These are phyloP conservation scores for Anthracocystis walkeri DNA, from an alignment of 1,284 basidiomycete genomes.

Conservation along the genomic window DNA sequence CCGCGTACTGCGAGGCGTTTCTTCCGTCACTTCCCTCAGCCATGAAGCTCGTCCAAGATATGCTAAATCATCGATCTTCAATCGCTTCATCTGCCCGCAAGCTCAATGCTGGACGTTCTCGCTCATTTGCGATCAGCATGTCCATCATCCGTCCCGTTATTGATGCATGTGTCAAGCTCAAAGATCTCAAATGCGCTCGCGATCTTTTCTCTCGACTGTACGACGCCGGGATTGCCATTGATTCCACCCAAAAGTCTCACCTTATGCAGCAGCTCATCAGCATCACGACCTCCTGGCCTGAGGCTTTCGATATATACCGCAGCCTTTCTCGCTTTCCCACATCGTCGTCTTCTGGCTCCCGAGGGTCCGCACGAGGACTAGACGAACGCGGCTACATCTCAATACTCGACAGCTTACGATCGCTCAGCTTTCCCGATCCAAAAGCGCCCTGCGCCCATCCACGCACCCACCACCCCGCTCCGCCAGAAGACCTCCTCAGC, in stretches of 20 bases:
- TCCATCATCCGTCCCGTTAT: conserved; percentile 41
- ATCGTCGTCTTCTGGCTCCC: neutral
- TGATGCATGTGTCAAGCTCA: conserved; percentile 45
- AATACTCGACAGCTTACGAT: conserved; percentile 23
- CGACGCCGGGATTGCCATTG: conserved; percentile 19
- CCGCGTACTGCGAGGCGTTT: conserved; percentile 57
- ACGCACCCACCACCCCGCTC: conserved; percentile 70
- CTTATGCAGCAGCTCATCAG: conserved; percentile 30
- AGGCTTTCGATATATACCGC: conserved; percentile 49
- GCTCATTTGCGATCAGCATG: conserved; percentile 1
- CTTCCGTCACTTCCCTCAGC: conserved; percentile 50
- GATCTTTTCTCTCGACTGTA: conserved; percentile 33
- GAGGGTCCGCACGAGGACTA: neutral
- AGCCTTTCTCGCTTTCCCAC: conserved; percentile 21
- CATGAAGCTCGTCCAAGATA: conserved; percentile 42
- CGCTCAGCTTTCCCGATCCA: conserved; percentile 17
- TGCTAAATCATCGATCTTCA: conserved; percentile 20
- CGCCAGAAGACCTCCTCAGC: conserved; percentile 78
- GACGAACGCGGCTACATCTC: conserved; percentile 26
- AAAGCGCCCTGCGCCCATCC: neutral
- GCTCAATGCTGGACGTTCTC: neutral
- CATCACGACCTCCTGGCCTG: conserved; percentile 36
- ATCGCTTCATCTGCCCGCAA: neutral
- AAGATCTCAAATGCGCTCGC: conserved; percentile 35
- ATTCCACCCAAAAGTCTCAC: conserved; percentile 14